phyloP scores from a whole-genome alignment of 1,284 basidiomycete species.

The Cutaneotrichosporon dermatis region DNA sequence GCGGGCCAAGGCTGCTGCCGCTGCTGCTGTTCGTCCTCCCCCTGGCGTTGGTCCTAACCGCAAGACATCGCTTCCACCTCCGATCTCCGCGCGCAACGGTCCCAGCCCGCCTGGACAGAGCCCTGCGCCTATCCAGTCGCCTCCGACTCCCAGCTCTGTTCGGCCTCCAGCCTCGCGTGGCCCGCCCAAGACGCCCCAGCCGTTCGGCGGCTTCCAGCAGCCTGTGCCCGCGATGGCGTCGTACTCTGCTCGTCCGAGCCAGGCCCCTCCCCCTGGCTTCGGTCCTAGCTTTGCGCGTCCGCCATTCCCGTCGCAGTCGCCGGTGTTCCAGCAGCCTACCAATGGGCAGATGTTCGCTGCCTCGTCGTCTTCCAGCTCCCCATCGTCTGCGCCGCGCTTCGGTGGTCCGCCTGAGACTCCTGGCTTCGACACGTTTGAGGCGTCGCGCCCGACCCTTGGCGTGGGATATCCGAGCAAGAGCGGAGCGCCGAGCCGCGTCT shows the following conservation, averaged over 20 bases:
- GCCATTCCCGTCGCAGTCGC: conserved; percentile 23
- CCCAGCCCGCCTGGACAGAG: conserved; percentile 18
- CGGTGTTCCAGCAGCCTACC: conserved; percentile 24
- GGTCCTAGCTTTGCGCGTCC: conserved; percentile 10
- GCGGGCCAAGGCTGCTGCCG: not conserved
- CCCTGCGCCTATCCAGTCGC: conserved; percentile 58
- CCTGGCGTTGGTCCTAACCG: conserved; percentile 7
- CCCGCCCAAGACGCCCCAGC: conserved; percentile 36
- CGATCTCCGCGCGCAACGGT: conserved; percentile 25
- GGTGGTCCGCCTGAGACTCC: conserved; percentile 5
- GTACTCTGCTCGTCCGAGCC: conserved; percentile 8
- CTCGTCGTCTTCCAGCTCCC: conserved; percentile 20
- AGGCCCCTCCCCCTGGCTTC: conserved; percentile 19
- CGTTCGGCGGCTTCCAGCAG: conserved; percentile 18
- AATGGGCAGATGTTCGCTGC: conserved; percentile 25
- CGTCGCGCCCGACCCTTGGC: not conserved
- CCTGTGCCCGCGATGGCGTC: conserved; percentile 11
- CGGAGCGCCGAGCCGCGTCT: conserved; percentile 3
- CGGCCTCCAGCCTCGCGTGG: conserved; percentile 6
- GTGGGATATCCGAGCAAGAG: conserved; percentile 35
- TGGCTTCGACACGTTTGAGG: conserved; percentile 15
- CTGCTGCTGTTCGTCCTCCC: conserved; percentile 9
- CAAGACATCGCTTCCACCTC: conserved; percentile 7
- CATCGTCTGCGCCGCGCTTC: conserved; percentile 29
- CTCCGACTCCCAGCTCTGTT: conserved; percentile 63